Evolutionary conservation across 2,329 filamentous ascomycete species (phyloP).

Genomic region (Penicillium griseofulvum): DNA sequence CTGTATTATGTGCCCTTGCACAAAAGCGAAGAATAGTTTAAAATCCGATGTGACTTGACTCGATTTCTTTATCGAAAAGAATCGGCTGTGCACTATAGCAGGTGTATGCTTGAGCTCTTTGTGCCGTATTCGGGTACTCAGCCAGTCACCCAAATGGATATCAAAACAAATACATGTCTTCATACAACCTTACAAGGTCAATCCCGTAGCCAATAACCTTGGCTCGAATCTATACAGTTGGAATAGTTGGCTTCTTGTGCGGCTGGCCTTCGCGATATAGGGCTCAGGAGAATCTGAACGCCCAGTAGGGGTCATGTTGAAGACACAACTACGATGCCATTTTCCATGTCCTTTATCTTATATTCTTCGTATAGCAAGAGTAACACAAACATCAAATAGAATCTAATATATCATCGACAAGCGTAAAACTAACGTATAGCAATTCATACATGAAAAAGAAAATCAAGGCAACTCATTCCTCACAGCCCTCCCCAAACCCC

Average conservation of each 20-base stretch:
- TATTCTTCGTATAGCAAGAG: background rate
- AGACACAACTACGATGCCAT: background rate
- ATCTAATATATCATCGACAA: conserved; percentile 6
- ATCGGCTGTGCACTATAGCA: background rate
- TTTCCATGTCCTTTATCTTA: background rate
- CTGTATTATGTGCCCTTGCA: conserved; percentile 12
- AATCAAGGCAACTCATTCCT: conserved; percentile 18
- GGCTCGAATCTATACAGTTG: background rate
- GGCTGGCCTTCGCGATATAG: too few relatives aligned
- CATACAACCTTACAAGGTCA: background rate
- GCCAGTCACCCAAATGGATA: background rate
- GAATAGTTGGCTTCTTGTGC: too few relatives aligned
- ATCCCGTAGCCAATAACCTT: too few relatives aligned
- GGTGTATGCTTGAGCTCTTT: background rate
- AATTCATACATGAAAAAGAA: conserved; percentile 5
- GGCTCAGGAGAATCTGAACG: background rate
- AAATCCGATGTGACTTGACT: conserved; percentile 3
- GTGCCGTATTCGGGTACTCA: background rate
- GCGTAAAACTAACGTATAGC: conserved; percentile 3
- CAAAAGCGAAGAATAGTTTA: conserved; percentile 15
- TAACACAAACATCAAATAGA: background rate
- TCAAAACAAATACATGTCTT: background rate
- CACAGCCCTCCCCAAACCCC: conserved; percentile 14
- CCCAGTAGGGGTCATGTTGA: background rate
- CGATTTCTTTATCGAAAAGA: background rate